phyloP scores from a whole-genome alignment of 331 rosid species.

The Pyracantha coccinea region DNA sequence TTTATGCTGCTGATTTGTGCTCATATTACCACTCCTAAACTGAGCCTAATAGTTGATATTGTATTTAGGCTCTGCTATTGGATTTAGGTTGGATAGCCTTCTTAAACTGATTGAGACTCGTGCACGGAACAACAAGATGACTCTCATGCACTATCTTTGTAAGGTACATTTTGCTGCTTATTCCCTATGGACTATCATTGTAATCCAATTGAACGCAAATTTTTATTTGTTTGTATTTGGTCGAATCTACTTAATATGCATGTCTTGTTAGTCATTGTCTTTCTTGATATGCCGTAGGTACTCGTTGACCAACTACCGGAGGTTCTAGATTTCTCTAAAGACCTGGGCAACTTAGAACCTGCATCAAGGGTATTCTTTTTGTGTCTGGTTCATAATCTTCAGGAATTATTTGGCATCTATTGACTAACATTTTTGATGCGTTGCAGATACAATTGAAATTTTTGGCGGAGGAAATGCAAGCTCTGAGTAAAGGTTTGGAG shows the following conservation, averaged over 20 bases:
- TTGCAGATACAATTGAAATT: constrained; percentile 69
- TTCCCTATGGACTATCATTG: background rate
- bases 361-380: constrained; percentile 38
- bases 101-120: constrained; percentile 85
- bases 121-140: constrained; percentile 75
- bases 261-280: constrained; percentile 2
- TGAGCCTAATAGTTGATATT: background rate
- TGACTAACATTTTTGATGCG: constrained; percentile 22
- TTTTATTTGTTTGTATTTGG: background rate
- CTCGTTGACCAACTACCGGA: constrained; percentile 71
- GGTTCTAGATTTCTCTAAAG: constrained; percentile 73
- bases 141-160: constrained; percentile 89
- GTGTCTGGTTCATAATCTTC: background rate
- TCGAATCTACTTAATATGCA: background rate
- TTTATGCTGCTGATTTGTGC: background rate
- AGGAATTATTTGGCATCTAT: constrained; percentile 3
- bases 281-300: constrained; percentile 41
- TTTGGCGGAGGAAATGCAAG: constrained; percentile 98
- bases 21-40: background rate
- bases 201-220: background rate
- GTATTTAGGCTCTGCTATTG: constrained; percentile 69
- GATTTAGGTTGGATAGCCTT: constrained; percentile 84
- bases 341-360: constrained; percentile 44
- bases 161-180: constrained; percentile 38
- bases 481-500: constrained; percentile 91